phyloP scores from a whole-genome alignment of 2,329 filamentous ascomycete genomes.

The Aspergillus chevalieri region DNA sequence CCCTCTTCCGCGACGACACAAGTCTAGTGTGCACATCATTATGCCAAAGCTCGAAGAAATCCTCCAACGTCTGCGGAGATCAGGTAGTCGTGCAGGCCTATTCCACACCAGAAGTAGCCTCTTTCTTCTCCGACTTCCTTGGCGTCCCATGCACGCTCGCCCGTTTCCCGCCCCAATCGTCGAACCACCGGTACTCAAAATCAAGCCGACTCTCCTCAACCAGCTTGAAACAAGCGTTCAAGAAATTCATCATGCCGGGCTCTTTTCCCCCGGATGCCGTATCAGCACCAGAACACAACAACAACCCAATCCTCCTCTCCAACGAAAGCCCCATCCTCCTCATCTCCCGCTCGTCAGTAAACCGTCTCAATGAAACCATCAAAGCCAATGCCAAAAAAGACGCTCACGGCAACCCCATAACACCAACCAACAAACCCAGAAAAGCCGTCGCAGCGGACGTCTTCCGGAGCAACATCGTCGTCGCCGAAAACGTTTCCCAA shows the following conservation, averaged over 20 bases:
- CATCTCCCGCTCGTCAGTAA: slow-evolving; percentile 73
- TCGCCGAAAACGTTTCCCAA: slow-evolving; percentile 49
- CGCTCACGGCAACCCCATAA: neutral
- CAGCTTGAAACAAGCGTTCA: slow-evolving; percentile 33
- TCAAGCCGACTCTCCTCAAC: slow-evolving; percentile 68
- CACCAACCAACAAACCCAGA: slow-evolving; percentile 39
- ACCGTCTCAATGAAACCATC: slow-evolving; percentile 69
- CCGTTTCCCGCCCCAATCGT: slow-evolving; percentile 67
- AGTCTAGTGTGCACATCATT: slow-evolving; percentile 63
- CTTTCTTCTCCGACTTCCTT: slow-evolving; percentile 71
- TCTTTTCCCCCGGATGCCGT: slow-evolving; percentile 45
- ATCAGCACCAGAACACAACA: slow-evolving; percentile 47
- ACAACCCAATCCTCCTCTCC: slow-evolving; percentile 63
- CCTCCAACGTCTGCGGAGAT: slow-evolving; percentile 78
- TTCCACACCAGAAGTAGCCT: slow-evolving; percentile 56
- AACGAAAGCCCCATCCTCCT: slow-evolving; percentile 93
- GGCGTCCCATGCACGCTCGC: slow-evolving; percentile 77
- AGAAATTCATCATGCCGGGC: slow-evolving; percentile 42
- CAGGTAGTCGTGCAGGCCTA: slow-evolving; percentile 66
- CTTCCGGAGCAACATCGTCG: slow-evolving; percentile 83
- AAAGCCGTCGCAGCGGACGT: slow-evolving; percentile 63
- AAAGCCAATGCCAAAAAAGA: slow-evolving; percentile 42
- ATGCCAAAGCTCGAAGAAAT: slow-evolving; percentile 29
- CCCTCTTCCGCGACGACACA: slow-evolving; percentile 26
- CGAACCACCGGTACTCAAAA: slow-evolving; percentile 61